Evolutionary conservation across 2,329 filamentous ascomycete species (phyloP), one percentile per base, ranked within the genome.

Genomic region (Septoria linicola): DNA sequence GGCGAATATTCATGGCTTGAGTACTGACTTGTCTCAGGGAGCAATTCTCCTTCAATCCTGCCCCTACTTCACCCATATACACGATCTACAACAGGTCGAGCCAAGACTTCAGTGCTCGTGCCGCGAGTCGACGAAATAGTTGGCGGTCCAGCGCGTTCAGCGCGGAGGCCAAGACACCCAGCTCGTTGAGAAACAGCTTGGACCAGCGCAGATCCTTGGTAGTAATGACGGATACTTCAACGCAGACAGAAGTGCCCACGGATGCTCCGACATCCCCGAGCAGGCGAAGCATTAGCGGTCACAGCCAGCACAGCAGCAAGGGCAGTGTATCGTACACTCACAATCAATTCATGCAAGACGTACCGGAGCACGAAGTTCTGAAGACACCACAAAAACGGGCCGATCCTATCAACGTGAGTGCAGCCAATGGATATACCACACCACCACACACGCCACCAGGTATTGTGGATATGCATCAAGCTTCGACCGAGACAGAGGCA

Each of bases 11-110:
- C n/a, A n/a, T n/a, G n/a, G n/a, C n/a, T n/a, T n/a, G n/a, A n/a
- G n/a, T n/a, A n/a, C n/a, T n/a, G n/a, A n/a, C n/a, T n/a, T n/a
- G n/a, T n/a, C n/a, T n/a, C n/a, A n/a, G n/a, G 73, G 89, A 85
- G 51, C 82, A 87, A 60, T 95, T 96, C 68, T 88, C 92, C 64
- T 93, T 88, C 70, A 83, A 83, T 59, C 87, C 89, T 2, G 82
- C 79, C 45, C 86, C 88, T 1, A 82, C 82, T 8, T 95, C 89
- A 68, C 89, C 90, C 1, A 73, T 83, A 31, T 83, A 76, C 69
- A 73, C 68, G 70, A 83, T 73, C 68, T 82, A 80, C 61, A 67
- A 68, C 31, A 71, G 87, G 54, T 82, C 81, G 65, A 95, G 88
- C 70, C 73, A 83, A 17, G 63, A 67, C 13, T 43, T 57, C 11